Evolutionary conservation across 2,329 filamentous ascomycete species (phyloP).

Genomic region (Talaromyces sp.): DNA sequence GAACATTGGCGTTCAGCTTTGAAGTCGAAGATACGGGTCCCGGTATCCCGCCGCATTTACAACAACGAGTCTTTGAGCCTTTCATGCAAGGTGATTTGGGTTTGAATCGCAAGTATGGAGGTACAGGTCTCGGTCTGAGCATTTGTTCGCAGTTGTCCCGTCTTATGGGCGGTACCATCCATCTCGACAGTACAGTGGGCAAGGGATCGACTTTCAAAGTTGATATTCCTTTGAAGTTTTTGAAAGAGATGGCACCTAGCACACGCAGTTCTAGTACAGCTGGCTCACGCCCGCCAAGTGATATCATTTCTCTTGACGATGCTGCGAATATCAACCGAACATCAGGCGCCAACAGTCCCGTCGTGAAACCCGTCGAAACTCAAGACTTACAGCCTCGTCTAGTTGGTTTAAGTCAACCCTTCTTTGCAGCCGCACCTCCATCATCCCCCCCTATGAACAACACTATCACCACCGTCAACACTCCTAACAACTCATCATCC

Average conservation of each 20-base stretch:
- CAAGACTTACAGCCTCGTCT: slow-evolving; percentile 69
- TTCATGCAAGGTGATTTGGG: slow-evolving; percentile 92
- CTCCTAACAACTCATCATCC: not conserved
- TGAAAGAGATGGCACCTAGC: slow-evolving; percentile 61
- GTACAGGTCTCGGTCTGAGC: slow-evolving; percentile 80
- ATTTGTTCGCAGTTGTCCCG: slow-evolving; percentile 84
- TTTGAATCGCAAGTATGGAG: slow-evolving; percentile 83
- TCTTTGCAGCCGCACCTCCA: slow-evolving; percentile 54
- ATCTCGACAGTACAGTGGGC: slow-evolving; percentile 66
- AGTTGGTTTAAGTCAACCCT: slow-evolving; percentile 78
- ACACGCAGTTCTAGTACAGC: slow-evolving; percentile 26
- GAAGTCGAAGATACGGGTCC: slow-evolving; percentile 86
- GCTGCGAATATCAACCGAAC: slow-evolving; percentile 24
- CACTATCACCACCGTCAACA: not conserved
- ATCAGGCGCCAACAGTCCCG: slow-evolving; percentile 22
- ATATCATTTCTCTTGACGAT: slow-evolving; percentile 26
- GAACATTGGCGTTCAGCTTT: slow-evolving; percentile 75
- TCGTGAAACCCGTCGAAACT: slow-evolving; percentile 49
- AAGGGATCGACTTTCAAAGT: slow-evolving; percentile 78
- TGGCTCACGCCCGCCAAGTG: slow-evolving; percentile 32
- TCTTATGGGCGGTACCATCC: slow-evolving; percentile 77
- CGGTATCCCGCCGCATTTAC: slow-evolving; percentile 74
- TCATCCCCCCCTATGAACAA: slow-evolving; percentile 4
- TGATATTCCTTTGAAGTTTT: slow-evolving; percentile 74
- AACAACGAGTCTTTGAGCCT: slow-evolving; percentile 83